Conservation (phyloP, 2,329 filamentous ascomycete species). For the Exophiala calicioides region DNA sequence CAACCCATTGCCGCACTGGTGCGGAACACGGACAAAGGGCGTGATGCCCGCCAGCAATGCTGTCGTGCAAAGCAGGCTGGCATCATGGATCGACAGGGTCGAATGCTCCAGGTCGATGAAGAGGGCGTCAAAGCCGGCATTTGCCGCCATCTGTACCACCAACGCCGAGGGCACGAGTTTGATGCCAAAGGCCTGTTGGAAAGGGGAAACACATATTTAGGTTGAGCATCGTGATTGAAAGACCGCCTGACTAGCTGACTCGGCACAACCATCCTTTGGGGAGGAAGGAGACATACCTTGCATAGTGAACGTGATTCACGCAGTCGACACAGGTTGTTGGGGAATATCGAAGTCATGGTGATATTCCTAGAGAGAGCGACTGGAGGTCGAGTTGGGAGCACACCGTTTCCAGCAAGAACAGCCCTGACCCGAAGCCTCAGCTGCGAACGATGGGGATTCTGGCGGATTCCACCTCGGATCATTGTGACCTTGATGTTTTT, state of each 20-base stretch:
- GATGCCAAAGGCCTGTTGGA: constrained; percentile 31
- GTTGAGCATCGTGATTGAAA: too few relatives aligned
- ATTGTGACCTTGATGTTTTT: too few relatives aligned
- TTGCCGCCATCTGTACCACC: constrained; percentile 39
- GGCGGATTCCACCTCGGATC: too few relatives aligned
- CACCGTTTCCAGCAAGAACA: too few relatives aligned
- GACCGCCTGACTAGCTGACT: neutral
- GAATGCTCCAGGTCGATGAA: constrained; percentile 46
- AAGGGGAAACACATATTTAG: too few relatives aligned
- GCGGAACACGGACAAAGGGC: constrained; percentile 27
- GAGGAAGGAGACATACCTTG: constrained; percentile 1
- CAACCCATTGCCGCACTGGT: constrained; percentile 38
- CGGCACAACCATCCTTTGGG: neutral
- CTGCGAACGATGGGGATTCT: too few relatives aligned
- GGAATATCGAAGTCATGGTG: constrained; percentile 10
- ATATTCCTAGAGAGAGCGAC: too few relatives aligned
- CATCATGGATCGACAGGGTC: constrained; percentile 36
- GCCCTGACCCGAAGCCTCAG: too few relatives aligned
- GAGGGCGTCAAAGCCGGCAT: constrained; percentile 39
- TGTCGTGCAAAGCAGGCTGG: constrained; percentile 35
- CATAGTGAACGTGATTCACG: constrained; percentile 5
- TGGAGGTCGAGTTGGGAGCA: too few relatives aligned
- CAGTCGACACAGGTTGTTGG: constrained; percentile 10
- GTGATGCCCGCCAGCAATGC: constrained; percentile 32
- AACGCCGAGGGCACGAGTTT: constrained; percentile 33